These are phyloP conservation scores for Anaeromyces robustus DNA, from an alignment of 192 early-diverging fungal genomes.

Conservation along the genomic window DNA sequence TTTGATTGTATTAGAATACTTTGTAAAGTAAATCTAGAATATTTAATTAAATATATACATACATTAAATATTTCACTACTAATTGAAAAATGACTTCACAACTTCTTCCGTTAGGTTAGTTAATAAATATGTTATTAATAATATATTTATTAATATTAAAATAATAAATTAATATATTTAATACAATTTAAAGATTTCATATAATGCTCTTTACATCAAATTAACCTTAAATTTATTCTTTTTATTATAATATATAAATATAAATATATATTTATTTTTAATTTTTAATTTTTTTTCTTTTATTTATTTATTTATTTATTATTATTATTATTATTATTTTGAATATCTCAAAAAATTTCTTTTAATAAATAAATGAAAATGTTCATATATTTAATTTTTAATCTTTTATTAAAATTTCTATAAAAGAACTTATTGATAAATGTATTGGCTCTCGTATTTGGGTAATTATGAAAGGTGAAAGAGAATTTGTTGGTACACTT, in stretches of 20 bases:
- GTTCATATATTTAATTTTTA: not conserved
- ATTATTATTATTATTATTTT: no score
- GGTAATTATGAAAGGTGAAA: slow-evolving; percentile 94
- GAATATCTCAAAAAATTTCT: no score
- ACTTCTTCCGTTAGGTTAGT: slow-evolving; percentile 27
- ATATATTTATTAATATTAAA: not conserved
- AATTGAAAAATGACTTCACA: slow-evolving; percentile 14
- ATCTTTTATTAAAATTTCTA: not conserved
- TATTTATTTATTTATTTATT: no score
- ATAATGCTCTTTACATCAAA: no score
- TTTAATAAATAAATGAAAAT: no score
- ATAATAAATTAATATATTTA: not conserved
- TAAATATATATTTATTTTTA: no score
- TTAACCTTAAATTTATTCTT: no score
- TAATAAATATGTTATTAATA: not conserved
- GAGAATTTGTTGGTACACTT: slow-evolving; percentile 91
- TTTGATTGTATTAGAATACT: no score
- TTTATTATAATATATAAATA: no score
- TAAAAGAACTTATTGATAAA: slow-evolving; percentile 84
- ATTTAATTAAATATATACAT: no score
- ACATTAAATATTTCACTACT: not conserved
- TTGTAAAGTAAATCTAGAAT: no score
- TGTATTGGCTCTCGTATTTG: slow-evolving; percentile 94
- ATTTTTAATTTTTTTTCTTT: no score
- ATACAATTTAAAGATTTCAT: slow-evolving; percentile 5